Base-by-base conservation (phyloP, 2,329 filamentous ascomycete species). In the Hirsutella minnesotensis region DNA sequence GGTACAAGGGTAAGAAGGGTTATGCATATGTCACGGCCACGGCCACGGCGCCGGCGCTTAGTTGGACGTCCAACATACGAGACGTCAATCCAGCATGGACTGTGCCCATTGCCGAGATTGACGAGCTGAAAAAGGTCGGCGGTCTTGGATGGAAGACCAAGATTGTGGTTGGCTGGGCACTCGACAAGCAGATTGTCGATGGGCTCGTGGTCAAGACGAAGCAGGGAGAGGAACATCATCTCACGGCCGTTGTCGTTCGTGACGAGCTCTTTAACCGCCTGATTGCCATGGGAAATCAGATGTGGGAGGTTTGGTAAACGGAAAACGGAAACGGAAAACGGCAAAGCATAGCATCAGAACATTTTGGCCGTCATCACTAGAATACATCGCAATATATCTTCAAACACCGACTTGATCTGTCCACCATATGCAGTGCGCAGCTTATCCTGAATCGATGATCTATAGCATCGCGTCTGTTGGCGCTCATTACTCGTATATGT, bases 61-160 rank as follows among this genome's bases (percentile, higher is more conserved):
- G 75, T 29, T 81, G 80, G 15, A 77, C 74, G 39, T 66, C 81
- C 2, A 75, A 78, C 16, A 54, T 64, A 42, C 66, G 70, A 12
- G 65, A 71, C 18, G 50, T 78, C 4, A 72, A 79, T 20, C 78
- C 83, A 0, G 60, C 75, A 0, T 94, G 85, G 75, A 80, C 73
- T 5, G 68, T 92, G 1, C 71, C 83, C 0, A 72, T 92, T 3
- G 70, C 70, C 0, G 82, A 90, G 15, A 81, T 94, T 38, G 65
- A 47, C 1, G 84, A 89, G 58, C 56, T 94, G 42, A 83, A 79
- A 58, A 94, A 94, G 63, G 67, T 89, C 2, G 86, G 86, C 4
- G 86, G 86, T 0, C 68, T 89, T 30, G 85, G 86, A 0, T 94
- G 86, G 86, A 94, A 92, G 63, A 79, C 79, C 1, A 90, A 87